Conservation (phyloP, 805 yeast genomes). For the Osmozyma mogii region DNA sequence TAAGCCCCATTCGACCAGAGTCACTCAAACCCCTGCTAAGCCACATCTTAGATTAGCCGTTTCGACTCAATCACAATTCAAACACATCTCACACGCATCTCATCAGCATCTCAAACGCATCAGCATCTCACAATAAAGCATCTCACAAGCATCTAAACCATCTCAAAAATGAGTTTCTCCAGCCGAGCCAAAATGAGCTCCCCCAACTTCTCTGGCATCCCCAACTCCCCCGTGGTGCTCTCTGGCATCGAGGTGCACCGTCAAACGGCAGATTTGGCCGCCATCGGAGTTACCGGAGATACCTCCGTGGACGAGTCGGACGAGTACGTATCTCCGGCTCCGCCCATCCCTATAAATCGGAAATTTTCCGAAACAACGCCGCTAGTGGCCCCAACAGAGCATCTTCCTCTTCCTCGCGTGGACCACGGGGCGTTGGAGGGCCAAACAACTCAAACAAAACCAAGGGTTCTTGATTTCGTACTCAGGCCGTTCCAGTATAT, state of each 20-base stretch:
- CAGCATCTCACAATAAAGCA: no score
- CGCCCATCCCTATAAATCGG: slow-evolving; percentile 17
- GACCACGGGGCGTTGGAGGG: slow-evolving; percentile 2
- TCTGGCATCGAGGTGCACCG: slow-evolving; percentile 46
- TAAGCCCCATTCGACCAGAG: no score
- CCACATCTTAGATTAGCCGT: no score
- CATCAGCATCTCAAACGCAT: no score
- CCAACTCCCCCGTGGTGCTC: slow-evolving; percentile 36
- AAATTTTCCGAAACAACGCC: slow-evolving; percentile 2
- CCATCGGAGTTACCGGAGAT: slow-evolving; percentile 39
- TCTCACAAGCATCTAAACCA: no score
- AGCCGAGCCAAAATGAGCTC: no score
- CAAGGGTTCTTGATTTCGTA: slow-evolving; percentile 6
- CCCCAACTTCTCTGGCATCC: no score
- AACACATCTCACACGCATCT: no score
- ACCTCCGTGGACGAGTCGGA: slow-evolving; percentile 8
- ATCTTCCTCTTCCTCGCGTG: slow-evolving; percentile 2
- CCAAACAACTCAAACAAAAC: not conserved
- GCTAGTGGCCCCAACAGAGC: slow-evolving; percentile 1
- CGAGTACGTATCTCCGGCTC: slow-evolving; percentile 11
- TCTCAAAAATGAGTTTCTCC: no score
- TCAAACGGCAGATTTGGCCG: slow-evolving; percentile 49
- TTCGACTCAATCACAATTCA: no score
- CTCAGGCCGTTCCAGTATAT: slow-evolving; percentile 39
- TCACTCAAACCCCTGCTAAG: no score